Evolutionary conservation across 208 protist species (phyloP), one percentile per base, ranked within the genome.

Genomic region (Trypanosoma boissoni): DNA sequence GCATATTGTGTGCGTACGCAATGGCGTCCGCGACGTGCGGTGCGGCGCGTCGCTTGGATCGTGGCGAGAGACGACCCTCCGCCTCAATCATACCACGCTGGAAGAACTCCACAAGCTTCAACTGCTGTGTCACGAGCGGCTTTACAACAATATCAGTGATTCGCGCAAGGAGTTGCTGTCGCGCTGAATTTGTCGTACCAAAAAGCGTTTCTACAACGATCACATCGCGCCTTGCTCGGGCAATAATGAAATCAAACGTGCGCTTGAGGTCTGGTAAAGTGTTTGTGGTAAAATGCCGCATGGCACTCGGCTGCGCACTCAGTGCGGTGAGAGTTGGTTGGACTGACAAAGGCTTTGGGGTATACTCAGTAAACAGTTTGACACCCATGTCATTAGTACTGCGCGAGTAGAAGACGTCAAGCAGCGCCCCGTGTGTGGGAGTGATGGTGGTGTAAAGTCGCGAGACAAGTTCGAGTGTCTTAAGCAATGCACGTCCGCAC

Each of bases 181-280:
- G 80, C 9, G 83, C 80, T 10, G 77, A 86, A 64, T 75, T 76
- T 18, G 75, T 84, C 41, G 68, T 88, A 39, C 87, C 87, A 53
- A 91, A 91, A 48, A 91, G 82, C 1, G 83, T 86, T 60, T 94
- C 83, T 2, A 94, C 87, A 20, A 91, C 66, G 41, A 91, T 78
- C 1, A 86, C 77, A 43, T 94, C 82, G 4, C 84, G 83, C n/a
- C 72, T 58, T 26, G 86, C 76, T 61, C 76, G 74, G n/a, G 83
- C 70, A 4, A 84, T 55, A 5, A 94, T 51, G 58, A 88, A 94
- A 14, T 68, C 28, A 66, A 91, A 91, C 14, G 80, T 69, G 42
- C 69, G 60, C 10, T 68, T 64, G 1, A 91, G 62, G 28, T 84
- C 79, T 14, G 60, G 68, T 49, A 90, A 73, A 3, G 73, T 90